Base-by-base conservation (phyloP, 177 flowering plant species). In the Vitis hybrid region DNA sequence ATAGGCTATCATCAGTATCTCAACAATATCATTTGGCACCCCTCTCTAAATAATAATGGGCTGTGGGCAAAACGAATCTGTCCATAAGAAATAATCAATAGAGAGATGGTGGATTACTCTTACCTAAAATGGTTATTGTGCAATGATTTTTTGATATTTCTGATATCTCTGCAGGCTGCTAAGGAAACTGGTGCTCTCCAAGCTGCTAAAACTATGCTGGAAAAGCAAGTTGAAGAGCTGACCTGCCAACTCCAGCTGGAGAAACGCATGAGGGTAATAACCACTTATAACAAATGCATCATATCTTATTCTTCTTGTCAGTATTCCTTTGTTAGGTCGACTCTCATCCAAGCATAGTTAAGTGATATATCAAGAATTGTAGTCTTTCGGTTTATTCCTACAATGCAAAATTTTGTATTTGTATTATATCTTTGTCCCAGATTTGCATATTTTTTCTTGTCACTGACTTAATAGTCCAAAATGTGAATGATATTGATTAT, bases 141-240 rank as follows among this genome's bases (percentile, higher is more conserved):
- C 45, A 34, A 34, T 5, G 45, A 34, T 34, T 34, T 34, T 22
- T 34, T 34, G 14, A 18, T 59, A 2, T 50, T 18, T 68, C 45
- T 58, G 3, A 16, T 16, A 51, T 57, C 12, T 58, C 50, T 82
- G 61, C 80, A 96, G 99, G 97, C 93, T 67, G 97, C 99, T 48
- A 93, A 81, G 71, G 98, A 92, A 84, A 86, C 97, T 63, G 97
- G 95, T 71, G 95, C 94, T 57, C 94, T 93, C 51, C 97, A 96
- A 78, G 97, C 83, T 76, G 98, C 99, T 68, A 96, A 92, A 77
- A 78, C 66, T 75, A 88, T 82, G 82, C 84, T 96, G 79, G 98
- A 96, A 83, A 87, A 93, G 86, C 82, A 96, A 87, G 95, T 96
- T 72, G 98, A 96, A 81, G 99, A 93, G 65, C 82, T 96, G 52